phyloP scores from a whole-genome alignment of 1,284 basidiomycete species.

The Papiliotrema flavescens region DNA sequence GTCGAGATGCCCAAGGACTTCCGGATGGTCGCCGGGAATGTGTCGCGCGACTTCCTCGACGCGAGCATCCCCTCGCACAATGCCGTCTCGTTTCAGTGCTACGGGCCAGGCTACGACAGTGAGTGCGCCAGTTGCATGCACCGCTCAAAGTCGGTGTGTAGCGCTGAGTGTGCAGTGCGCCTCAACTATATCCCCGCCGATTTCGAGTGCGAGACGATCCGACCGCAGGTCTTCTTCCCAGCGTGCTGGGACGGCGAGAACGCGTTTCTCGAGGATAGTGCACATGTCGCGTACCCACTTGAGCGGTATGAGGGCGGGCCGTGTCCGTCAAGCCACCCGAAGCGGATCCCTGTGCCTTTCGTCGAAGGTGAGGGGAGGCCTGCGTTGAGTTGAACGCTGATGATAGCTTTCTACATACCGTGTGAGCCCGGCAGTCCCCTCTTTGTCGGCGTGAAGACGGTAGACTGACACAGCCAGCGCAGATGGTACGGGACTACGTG shows the following conservation, averaged over 20 bases:
- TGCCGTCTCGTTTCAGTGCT: conserved; percentile 41
- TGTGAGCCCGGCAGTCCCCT: too few relatives aligned
- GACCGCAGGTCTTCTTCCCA: conserved; percentile 39
- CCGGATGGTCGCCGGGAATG: conserved; percentile 43
- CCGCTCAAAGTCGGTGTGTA: too few relatives aligned
- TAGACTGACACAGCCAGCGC: conserved; percentile 9
- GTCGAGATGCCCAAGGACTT: conserved; percentile 38
- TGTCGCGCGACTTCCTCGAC: conserved; percentile 20
- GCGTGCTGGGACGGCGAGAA: conserved; percentile 49
- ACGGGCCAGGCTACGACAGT: conserved; percentile 30
- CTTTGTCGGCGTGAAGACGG: too few relatives aligned
- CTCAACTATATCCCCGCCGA: conserved; percentile 17
- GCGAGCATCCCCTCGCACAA: conserved; percentile 13
- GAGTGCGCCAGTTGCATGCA: conserved; percentile 4
- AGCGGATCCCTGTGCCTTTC: conserved; percentile 21
- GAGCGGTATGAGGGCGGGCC: conserved; percentile 19
- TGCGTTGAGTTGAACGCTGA: too few relatives aligned
- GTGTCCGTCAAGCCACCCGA: conserved; percentile 18
- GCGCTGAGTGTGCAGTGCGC: too few relatives aligned
- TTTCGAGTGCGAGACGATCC: conserved; percentile 17
- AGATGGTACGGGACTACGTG: conserved; percentile 22
- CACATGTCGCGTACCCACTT: conserved; percentile 38
- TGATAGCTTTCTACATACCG: too few relatives aligned
- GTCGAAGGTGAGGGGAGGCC: conserved; percentile 25
- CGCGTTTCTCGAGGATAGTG: conserved; percentile 32